Evolutionary conservation across 2,329 filamentous ascomycete species (phyloP), one percentile per base, ranked within the genome.

Genomic region (Cladosporium oxysporum): DNA sequence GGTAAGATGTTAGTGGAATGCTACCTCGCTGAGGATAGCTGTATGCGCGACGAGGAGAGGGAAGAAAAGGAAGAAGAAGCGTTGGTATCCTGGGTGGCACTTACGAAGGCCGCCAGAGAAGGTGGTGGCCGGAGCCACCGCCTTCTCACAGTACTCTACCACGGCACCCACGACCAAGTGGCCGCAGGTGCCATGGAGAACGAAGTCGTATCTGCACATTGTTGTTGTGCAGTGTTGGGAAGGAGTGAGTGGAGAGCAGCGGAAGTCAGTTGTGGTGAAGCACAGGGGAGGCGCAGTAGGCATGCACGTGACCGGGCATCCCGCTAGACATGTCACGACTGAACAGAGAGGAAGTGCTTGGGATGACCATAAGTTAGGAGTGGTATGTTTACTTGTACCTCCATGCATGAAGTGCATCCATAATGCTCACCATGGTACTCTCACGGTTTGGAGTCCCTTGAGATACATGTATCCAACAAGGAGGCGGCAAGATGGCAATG

Each of bases 81-180:
- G 28, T 29, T 31, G 28, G 52, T n/a, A 31, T 55, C 18, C 16
- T 26, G 26, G 49, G 49, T 28, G 12, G 52, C n/a, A 63, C 61
- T 57, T 37, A 63, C 61, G 33, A 23, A 55, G 59, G 35, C 60
- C 29, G 52, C 52, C 28, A 18, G 52, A 31, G 52, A 55, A 55
- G 18, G 49, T 26, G 47, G 60, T 18, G 61, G 61, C 50, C 50
- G 61, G 50, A 21, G 50, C 61, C 61, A 57, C 50, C 23, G 50
- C 61, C 61, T 63, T 57, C 61, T 63, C 61, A 35, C 50, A 63
- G 61, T 53, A 62, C 60, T 63, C 61, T 41, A 35, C 61, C 31
- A 47, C 33, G 52, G 52, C 61, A 57, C 50, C 50, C n/a, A 11
- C 50, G 21, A 44, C 52, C 21, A 2, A 18, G 18, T 63, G 61